A percentile compares a stretch with the other conserved stretches of the same genome.
Conservation (phyloP, 1,284 basidiomycete genomes). For the Polyporus tsugae region DNA sequence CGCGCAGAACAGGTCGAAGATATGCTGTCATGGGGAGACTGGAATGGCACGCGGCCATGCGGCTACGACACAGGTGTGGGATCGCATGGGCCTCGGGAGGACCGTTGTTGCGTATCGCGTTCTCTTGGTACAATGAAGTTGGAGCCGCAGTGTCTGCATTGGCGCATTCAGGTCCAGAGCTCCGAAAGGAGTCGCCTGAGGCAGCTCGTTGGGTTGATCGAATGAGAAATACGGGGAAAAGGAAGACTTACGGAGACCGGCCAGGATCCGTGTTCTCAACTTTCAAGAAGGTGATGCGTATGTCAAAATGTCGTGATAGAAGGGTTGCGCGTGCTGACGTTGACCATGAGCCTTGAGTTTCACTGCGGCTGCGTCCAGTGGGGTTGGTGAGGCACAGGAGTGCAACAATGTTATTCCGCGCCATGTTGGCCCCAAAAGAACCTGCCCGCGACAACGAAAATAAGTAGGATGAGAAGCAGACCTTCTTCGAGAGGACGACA, state of each 20-base stretch:
- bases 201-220: neutral
- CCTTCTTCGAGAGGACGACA: neutral
- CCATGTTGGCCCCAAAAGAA: neutral
- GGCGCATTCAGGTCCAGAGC: neutral
- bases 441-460: neutral
- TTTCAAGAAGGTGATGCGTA: neutral
- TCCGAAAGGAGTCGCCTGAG: neutral
- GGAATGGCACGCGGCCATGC: constrained; percentile 19
- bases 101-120: constrained; percentile 6
- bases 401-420: neutral
- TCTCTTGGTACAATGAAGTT: neutral
- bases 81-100: neutral
- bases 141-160: neutral
- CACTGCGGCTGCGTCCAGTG: neutral
- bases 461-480: neutral
- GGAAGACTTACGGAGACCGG: neutral
- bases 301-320: constrained; percentile 5
- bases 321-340: neutral
- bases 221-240: neutral
- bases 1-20: neutral
- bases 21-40: constrained; percentile 5
- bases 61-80: constrained; percentile 20
- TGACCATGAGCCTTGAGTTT: neutral
- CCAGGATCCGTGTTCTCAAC: neutral
- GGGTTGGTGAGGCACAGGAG: neutral